A percentile compares a stretch with the other conserved stretches of the same genome.
These are phyloP conservation scores for Cystobasidiopsis lactophilus DNA, from an alignment of 768 basidiomycete species.

Conservation along the genomic window DNA sequence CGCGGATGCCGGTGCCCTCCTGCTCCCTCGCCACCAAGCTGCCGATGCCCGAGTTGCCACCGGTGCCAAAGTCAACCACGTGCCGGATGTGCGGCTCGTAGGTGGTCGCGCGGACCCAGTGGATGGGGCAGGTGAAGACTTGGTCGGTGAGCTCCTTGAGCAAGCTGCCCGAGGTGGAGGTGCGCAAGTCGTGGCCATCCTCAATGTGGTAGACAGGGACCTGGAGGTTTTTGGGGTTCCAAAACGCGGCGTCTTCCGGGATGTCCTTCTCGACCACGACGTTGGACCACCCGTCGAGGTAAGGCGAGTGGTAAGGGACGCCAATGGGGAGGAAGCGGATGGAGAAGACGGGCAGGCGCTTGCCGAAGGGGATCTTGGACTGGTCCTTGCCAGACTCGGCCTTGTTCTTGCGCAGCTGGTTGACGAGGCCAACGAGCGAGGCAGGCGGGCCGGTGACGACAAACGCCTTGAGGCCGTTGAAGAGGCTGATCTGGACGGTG, in stretches of 20 bases:
- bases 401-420: constrained; percentile 66
- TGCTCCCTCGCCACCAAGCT: constrained; percentile 70
- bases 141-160: constrained; percentile 77
- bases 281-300: constrained; percentile 51
- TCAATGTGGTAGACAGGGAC: constrained; percentile 86
- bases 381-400: constrained; percentile 75
- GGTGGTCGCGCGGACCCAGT: constrained; percentile 64
- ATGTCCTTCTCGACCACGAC: constrained; percentile 57
- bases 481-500: constrained; percentile 63
- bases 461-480: constrained; percentile 75
- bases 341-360: constrained; percentile 80
- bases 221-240: constrained; percentile 36
- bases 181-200: constrained; percentile 67
- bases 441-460: constrained; percentile 82
- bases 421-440: constrained; percentile 83
- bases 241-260: constrained; percentile 33
- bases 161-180: constrained; percentile 38
- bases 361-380: constrained; percentile 77
- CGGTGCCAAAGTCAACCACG: constrained; percentile 88
- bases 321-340: constrained; percentile 85
- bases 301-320: constrained; percentile 85
- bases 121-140: constrained; percentile 74
- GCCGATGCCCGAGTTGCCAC: constrained; percentile 80
- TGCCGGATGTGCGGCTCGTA: constrained; percentile 85
- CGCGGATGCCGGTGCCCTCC: constrained; percentile 78